A percentile compares a stretch with the other conserved stretches of the same genome.
These are phyloP conservation scores for Amauroascus verrucosus DNA, from an alignment of 2,329 filamentous ascomycete genomes.

Conservation along the genomic window DNA sequence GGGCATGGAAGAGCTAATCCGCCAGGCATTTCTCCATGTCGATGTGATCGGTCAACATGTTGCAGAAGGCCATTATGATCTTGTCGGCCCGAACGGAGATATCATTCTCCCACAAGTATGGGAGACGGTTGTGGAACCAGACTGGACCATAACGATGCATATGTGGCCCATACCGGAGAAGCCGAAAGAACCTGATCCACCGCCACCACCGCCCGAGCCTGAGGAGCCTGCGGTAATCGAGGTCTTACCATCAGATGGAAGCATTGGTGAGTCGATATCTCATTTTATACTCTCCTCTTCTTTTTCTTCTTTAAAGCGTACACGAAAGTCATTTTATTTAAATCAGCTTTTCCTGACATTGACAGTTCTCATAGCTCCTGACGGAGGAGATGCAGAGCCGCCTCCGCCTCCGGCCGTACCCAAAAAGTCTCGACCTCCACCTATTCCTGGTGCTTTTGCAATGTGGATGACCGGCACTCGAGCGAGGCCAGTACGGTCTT, in stretches of 20 bases:
- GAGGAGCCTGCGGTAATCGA: slow-evolving; percentile 19
- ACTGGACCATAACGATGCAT: slow-evolving; percentile 61
- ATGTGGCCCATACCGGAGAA: slow-evolving; percentile 53
- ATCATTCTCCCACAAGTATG: slow-evolving; percentile 74
- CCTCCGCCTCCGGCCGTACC: slow-evolving; percentile 18
- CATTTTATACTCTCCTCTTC: slow-evolving; percentile 16
- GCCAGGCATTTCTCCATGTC: slow-evolving; percentile 71
- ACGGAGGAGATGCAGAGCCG: slow-evolving; percentile 5
- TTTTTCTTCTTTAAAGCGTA: too few relatives aligned
- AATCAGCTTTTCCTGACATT: too few relatives aligned
- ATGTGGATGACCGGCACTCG: slow-evolving; percentile 37
- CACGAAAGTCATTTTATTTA: too few relatives aligned
- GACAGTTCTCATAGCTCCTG: not conserved
- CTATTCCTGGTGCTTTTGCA: slow-evolving; percentile 30
- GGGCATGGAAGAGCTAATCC: slow-evolving; percentile 80
- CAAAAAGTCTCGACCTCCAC: slow-evolving; percentile 27
- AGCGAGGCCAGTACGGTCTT: slow-evolving; percentile 27
- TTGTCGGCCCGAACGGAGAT: slow-evolving; percentile 67
- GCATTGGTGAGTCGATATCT: slow-evolving; percentile 4
- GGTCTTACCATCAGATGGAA: slow-evolving; percentile 21
- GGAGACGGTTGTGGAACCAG: slow-evolving; percentile 71
- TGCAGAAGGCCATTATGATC: slow-evolving; percentile 66
- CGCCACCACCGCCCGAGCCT: slow-evolving; percentile 21
- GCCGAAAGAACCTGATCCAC: slow-evolving; percentile 33
- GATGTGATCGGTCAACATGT: slow-evolving; percentile 67